phyloP scores from a whole-genome alignment of 179 eudicot species.

The Amaranthus tricolor region DNA sequence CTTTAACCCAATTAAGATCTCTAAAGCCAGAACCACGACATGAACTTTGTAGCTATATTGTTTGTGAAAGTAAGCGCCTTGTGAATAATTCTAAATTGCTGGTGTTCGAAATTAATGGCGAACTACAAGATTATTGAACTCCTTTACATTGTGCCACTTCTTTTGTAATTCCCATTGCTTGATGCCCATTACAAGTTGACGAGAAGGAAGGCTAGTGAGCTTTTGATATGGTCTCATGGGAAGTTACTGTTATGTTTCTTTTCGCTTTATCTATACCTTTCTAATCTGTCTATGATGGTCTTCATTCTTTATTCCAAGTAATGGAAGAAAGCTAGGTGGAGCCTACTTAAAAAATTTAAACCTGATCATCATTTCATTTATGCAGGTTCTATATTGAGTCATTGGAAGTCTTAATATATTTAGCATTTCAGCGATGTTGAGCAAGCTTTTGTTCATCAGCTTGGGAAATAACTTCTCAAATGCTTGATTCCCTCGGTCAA shows the following conservation, averaged over 20 bases:
- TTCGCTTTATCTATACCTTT: not conserved
- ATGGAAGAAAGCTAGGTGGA: not conserved
- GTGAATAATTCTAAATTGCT: conserved; percentile 52
- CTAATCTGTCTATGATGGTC: not conserved
- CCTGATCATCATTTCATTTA: not conserved
- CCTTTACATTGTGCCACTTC: not conserved
- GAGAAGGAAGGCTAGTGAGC: not conserved
- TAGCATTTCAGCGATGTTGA: not conserved
- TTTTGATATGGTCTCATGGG: not conserved
- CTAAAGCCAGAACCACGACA: conserved; percentile 64
- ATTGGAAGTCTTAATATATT: not conserved
- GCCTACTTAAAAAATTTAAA: too few relatives aligned
- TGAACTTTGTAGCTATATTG: conserved; percentile 43
- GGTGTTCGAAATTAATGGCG: conserved; percentile 63
- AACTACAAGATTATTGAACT: conserved; percentile 34
- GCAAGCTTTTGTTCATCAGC: not conserved
- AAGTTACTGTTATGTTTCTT: not conserved
- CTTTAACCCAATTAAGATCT: conserved; percentile 40
- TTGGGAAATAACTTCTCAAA: not conserved
- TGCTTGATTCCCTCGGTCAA: too few relatives aligned
- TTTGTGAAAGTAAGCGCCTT: conserved; percentile 50
- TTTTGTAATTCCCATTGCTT: not conserved
- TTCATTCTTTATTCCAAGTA: not conserved
- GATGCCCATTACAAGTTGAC: not conserved
- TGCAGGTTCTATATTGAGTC: not conserved